These are phyloP conservation scores for Stellera chamaejasme DNA, from an alignment of 345 rosid species.

Conservation along the genomic window DNA sequence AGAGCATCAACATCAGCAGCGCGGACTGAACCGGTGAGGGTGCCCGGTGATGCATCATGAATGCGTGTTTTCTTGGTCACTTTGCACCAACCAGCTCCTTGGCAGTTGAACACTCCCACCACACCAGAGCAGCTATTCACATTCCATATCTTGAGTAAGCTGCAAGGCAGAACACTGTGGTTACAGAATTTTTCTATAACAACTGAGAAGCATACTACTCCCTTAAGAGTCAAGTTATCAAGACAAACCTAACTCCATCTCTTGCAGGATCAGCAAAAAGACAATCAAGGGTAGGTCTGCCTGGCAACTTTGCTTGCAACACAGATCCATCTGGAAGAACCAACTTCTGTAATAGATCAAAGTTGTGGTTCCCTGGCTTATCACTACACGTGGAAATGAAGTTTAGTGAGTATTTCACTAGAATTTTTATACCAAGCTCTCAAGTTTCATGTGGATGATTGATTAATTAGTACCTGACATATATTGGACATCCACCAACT, in stretches of 20 bases:
- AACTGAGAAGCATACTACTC: neutral
- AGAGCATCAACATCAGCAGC: constrained; percentile 69
- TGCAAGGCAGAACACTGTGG: constrained; percentile 15
- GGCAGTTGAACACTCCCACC: constrained; percentile 94
- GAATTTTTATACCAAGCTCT: too few species aligned
- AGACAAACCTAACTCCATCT: constrained; percentile 59
- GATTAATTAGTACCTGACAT: constrained; percentile 59
- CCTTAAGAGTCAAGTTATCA: neutral
- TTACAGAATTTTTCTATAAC: constrained; percentile 1
- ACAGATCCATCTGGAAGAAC: constrained; percentile 94
- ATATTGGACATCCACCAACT: constrained; percentile 90
- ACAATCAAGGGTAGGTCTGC: constrained; percentile 90
- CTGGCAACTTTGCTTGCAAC: constrained; percentile 79
- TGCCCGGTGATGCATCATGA: constrained; percentile 81
- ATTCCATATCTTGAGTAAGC: constrained; percentile 93
- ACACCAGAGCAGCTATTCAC: constrained; percentile 75
- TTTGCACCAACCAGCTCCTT: constrained; percentile 99
- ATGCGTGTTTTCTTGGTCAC: constrained; percentile 65
- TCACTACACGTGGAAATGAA: constrained; percentile 32
- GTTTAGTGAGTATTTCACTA: too few species aligned
- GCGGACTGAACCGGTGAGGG: constrained; percentile 56
- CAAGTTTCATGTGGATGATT: too few species aligned
- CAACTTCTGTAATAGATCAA: constrained; percentile 69
- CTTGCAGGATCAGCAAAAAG: constrained; percentile 87
- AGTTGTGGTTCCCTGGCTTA: constrained; percentile 93